These are phyloP conservation scores for Paecilomyces formosus DNA, from an alignment of 2,329 filamentous ascomycete species.

Conservation along the genomic window DNA sequence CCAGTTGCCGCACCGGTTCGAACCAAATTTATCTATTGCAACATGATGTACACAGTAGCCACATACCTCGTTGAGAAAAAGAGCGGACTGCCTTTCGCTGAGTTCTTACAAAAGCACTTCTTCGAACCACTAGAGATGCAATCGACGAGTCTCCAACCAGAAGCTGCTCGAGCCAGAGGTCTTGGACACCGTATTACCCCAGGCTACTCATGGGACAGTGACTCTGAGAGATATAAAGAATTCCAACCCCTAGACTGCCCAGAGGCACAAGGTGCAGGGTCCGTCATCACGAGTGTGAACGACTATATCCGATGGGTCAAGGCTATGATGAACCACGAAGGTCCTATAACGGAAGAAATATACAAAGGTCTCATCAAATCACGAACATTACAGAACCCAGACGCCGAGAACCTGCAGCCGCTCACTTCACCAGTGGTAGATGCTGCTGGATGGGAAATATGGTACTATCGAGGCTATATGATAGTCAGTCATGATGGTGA, in stretches of 20 bases:
- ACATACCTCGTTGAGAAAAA: slow-evolving; percentile 42
- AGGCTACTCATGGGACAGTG: slow-evolving; percentile 36
- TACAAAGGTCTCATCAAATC: slow-evolving; percentile 15
- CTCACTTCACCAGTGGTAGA: slow-evolving; percentile 16
- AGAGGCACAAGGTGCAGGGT: slow-evolving; percentile 36
- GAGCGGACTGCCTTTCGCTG: slow-evolving; percentile 29
- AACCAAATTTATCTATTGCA: slow-evolving; percentile 42
- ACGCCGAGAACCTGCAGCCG: slow-evolving; percentile 9
- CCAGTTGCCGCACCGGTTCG: slow-evolving; percentile 39
- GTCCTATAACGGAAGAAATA: slow-evolving; percentile 14
- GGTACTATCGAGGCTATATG: slow-evolving; percentile 19
- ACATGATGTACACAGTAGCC: slow-evolving; percentile 43
- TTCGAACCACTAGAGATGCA: not conserved
- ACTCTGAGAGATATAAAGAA: slow-evolving; percentile 13
- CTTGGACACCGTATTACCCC: slow-evolving; percentile 28
- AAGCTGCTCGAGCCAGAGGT: slow-evolving; percentile 15
- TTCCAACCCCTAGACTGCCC: slow-evolving; percentile 19
- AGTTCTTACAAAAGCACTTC: slow-evolving; percentile 19
- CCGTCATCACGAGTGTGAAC: slow-evolving; percentile 29
- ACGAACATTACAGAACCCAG: slow-evolving; percentile 11
- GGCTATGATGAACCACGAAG: slow-evolving; percentile 19
- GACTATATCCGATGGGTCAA: slow-evolving; percentile 24
- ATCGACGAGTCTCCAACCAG: slow-evolving; percentile 21
- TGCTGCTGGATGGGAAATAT: slow-evolving; percentile 18
- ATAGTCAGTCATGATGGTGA: slow-evolving; percentile 22